Base-by-base conservation (phyloP, 331 rosid genomes). In the Malus hybrid region DNA sequence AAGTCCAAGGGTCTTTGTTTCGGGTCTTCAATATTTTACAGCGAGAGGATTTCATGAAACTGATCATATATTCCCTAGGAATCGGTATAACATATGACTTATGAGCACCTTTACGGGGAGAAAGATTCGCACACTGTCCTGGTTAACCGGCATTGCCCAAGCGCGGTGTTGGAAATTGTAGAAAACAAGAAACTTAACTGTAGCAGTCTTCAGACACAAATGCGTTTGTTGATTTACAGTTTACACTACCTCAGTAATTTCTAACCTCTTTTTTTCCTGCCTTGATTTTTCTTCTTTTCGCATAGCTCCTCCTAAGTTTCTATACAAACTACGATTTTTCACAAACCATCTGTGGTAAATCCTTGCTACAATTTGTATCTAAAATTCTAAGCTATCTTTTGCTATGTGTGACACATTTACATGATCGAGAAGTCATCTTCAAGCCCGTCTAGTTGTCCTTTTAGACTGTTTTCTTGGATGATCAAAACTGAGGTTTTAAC, bases 361-460 rank as follows among this genome's bases (percentile, higher is more conserved):
- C 70, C 76, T 70, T 73, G 69, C 86, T 83, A 86, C 87, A 77
- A 80, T 71, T 79, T 63, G 70, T 81, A 76, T 80, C 90, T 72
- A 82, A 46, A 68, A 27, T 13, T 83, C 87, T 93, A 90, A 68
- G 7, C 87, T 83, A 86, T 31, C 86, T 79, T 65, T 33, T 81
- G 54, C 33, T 66, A 8, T 34, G 28, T 76, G 28, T 69, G 52
- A 52, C 46, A 34, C 63, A 85, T 33, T 81, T 85, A 77, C 93
- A 95, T 92, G 76, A 95, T 75, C 4, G 95, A 81, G 80, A 92
- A 95, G 14, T 94, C 97, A 59, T 94, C 99, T 80, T 94, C 93
- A 72, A 94, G 97, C 0, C 99, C 99, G 50, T 89, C 99, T 79
- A 94, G 72, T 80, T 90, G 93, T 73, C 99, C 99, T 69, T 62